Evolutionary conservation across 805 yeast genomes (phyloP).

Genomic region (Metschnikowia continentalis): DNA sequence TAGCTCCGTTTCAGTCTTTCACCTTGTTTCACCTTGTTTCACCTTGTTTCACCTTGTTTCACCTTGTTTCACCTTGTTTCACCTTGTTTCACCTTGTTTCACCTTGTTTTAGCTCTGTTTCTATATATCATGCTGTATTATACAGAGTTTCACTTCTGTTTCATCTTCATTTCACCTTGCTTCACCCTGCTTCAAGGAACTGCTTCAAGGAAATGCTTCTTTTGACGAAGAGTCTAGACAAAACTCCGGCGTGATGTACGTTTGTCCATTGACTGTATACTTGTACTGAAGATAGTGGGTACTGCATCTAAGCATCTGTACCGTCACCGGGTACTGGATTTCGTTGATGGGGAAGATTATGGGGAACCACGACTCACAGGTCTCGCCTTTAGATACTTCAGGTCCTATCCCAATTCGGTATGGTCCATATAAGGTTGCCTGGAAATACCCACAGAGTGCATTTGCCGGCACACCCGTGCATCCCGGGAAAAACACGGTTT

Average conservation of each 20-base stretch:
- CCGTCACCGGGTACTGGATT: conserved; percentile 3
- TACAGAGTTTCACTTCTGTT: too few relatives aligned
- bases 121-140: too few relatives aligned
- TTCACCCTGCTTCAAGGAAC: too few relatives aligned
- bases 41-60: too few relatives aligned
- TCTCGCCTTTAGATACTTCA: conserved; percentile 11
- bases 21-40: too few relatives aligned
- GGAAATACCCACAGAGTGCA: conserved; percentile 73
- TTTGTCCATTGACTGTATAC: conserved; percentile 10
- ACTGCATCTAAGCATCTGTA: conserved; percentile 9
- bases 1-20: too few relatives aligned
- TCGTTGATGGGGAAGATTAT: conserved; percentile 29
- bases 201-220: too few relatives aligned
- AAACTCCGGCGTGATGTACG: background rate
- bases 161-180: too few relatives aligned
- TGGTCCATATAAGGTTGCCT: conserved; percentile 62
- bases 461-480: conserved; percentile 29
- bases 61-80: too few relatives aligned
- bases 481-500: conserved; percentile 34
- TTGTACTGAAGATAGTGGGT: conserved; percentile 10
- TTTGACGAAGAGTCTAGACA: background rate
- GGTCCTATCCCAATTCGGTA: conserved; percentile 45
- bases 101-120: too few relatives aligned
- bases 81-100: too few relatives aligned
- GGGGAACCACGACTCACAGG: conserved; percentile 38